These are phyloP conservation scores for Wickerhamiella nectarea DNA, from an alignment of 805 yeast species.

Conservation along the genomic window DNA sequence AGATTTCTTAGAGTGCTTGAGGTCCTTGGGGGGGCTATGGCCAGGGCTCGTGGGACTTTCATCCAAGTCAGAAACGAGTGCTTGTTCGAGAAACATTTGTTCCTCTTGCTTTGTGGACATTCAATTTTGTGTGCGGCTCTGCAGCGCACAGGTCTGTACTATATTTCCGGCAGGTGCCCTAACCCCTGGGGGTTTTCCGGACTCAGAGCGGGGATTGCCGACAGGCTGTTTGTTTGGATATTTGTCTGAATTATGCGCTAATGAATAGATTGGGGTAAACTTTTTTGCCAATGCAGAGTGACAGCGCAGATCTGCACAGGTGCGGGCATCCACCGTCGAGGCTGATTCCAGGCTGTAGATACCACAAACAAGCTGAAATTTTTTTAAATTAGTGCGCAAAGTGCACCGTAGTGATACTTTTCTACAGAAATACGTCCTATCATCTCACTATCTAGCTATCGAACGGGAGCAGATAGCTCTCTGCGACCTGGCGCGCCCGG, in stretches of 20 bases:
- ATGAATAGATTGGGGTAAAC: neutral
- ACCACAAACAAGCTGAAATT: too few species aligned
- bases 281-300: neutral
- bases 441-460: slow-evolving; percentile 6
- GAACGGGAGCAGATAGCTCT: slow-evolving; percentile 71
- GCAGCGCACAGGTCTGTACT: neutral
- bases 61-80: neutral
- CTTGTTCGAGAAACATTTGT: neutral
- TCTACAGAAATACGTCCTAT: too few species aligned
- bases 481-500: slow-evolving; percentile 95
- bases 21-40: neutral
- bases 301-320: neutral
- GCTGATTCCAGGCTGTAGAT: too few species aligned
- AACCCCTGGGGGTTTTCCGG: neutral
- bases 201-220: neutral
- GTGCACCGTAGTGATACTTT: too few species aligned
- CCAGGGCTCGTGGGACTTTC: neutral
- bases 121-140: neutral
- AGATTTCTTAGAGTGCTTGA: neutral
- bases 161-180: neutral
- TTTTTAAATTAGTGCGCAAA: too few species aligned
- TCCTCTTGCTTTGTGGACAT: neutral
- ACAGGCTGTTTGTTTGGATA: neutral
- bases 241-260: neutral
- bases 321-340: neutral